Evolutionary conservation across 2,329 filamentous ascomycete genomes (phyloP).

Genomic region (Aureobasidium sp.): DNA sequence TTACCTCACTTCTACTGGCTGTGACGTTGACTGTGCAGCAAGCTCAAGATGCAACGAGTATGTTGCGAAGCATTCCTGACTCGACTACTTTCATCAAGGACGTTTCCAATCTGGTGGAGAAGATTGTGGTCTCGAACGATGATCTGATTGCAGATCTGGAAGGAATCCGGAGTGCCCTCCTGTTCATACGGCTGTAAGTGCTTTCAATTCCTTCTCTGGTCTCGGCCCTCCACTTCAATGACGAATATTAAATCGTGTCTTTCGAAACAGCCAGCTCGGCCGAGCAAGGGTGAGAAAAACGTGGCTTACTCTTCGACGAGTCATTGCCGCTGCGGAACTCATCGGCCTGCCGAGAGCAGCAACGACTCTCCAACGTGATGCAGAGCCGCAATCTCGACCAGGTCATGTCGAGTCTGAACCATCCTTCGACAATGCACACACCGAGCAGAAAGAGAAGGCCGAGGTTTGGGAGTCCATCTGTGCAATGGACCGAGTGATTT

Average conservation of each 20-base stretch:
- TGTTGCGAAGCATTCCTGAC: slow-evolving; percentile 2
- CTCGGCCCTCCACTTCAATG: background rate
- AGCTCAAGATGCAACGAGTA: slow-evolving; percentile 15
- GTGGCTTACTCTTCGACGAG: slow-evolving; percentile 32
- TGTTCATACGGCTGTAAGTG: slow-evolving; percentile 31
- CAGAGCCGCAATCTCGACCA: background rate
- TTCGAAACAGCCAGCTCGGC: slow-evolving; percentile 24
- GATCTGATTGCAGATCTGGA: slow-evolving; percentile 26
- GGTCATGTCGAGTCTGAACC: background rate
- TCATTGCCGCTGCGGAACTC: slow-evolving; percentile 32
- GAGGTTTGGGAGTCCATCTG: slow-evolving; percentile 29
- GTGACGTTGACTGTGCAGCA: slow-evolving; percentile 26
- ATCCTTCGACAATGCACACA: slow-evolving; percentile 9
- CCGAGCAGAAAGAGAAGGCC: slow-evolving; percentile 18
- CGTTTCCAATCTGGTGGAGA: slow-evolving; percentile 24
- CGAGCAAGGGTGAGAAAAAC: slow-evolving; percentile 29
- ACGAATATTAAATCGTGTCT: background rate
- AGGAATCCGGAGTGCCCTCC: slow-evolving; percentile 27
- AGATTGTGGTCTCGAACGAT: slow-evolving; percentile 25
- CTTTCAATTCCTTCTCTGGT: background rate
- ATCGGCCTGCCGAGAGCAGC: slow-evolving; percentile 28
- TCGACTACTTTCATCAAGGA: slow-evolving; percentile 17
- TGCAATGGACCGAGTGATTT: slow-evolving; percentile 25
- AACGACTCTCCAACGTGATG: background rate
- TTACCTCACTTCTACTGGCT: slow-evolving; percentile 24